Evolutionary conservation across 1,139 yeast genomes (phyloP).

Genomic region (Taphrina populina): DNA sequence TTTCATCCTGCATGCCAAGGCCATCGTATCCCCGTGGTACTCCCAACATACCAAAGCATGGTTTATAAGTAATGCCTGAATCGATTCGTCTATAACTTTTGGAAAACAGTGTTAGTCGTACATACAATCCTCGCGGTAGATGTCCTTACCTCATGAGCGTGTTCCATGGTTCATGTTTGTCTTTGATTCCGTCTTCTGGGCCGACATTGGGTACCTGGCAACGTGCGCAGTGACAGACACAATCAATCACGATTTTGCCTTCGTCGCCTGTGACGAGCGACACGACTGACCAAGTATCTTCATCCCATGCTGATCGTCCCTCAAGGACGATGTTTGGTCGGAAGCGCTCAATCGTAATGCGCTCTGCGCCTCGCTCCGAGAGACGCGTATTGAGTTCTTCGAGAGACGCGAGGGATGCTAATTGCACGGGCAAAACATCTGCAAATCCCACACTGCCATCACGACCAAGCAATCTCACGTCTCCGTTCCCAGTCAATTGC

Average conservation of each 20-base stretch:
- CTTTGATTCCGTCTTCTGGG: constrained; percentile 18
- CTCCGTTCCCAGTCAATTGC: not conserved
- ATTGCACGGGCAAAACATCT: constrained; percentile 19
- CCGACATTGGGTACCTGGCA: constrained; percentile 30
- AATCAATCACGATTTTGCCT: constrained; percentile 5
- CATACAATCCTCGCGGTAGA: too few species aligned
- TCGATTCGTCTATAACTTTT: constrained; percentile 19
- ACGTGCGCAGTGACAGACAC: constrained; percentile 19
- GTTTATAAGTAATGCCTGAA: constrained; percentile 22
- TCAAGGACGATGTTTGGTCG: constrained; percentile 30
- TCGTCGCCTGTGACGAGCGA: constrained; percentile 7
- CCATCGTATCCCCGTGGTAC: constrained; percentile 23
- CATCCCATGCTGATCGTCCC: constrained; percentile 25
- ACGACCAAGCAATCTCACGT: constrained; percentile 8
- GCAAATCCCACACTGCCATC: constrained; percentile 26
- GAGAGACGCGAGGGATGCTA: constrained; percentile 25
- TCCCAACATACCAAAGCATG: constrained; percentile 29
- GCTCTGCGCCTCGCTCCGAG: not conserved
- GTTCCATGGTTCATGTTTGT: constrained; percentile 27
- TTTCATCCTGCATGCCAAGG: not conserved
- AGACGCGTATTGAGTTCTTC: constrained; percentile 10
- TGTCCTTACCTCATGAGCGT: constrained; percentile 7
- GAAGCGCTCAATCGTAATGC: constrained; percentile 16
- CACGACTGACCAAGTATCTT: constrained; percentile 24
- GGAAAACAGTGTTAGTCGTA: too few species aligned